Percentiles rank a stretch among this genome's conserved stretches.
phyloP scores from a whole-genome alignment of 768 basidiomycete genomes.

The Boletus sensibilis region DNA sequence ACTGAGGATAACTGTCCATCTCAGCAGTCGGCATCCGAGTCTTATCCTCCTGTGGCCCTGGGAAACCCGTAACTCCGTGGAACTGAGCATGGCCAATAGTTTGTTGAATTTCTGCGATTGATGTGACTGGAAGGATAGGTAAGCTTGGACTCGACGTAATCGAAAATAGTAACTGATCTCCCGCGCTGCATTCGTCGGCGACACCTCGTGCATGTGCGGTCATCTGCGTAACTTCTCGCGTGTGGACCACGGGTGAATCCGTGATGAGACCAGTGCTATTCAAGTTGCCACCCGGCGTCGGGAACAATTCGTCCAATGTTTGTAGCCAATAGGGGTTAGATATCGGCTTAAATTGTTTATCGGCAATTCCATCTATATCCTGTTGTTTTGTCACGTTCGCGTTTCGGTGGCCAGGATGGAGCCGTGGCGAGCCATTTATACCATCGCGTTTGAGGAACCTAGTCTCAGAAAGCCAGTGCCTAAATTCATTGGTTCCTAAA shows the following conservation, averaged over 20 bases:
- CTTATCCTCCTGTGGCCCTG: conserved; percentile 21
- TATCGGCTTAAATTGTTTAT: conserved; percentile 8
- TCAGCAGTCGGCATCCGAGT: conserved; percentile 4
- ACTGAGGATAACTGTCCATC: conserved; percentile 4
- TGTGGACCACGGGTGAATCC: conserved; percentile 30
- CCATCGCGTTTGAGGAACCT: conserved; percentile 24
- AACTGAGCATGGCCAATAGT: conserved; percentile 1
- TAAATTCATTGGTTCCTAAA: conserved; percentile 27
- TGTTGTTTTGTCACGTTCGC: conserved; percentile 11
- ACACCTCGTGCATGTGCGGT: conserved; percentile 8
- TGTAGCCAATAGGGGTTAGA: conserved; percentile 9
- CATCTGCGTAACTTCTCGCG: conserved; percentile 11
- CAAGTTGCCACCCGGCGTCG: conserved; percentile 6
- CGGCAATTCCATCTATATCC: conserved; percentile 1
- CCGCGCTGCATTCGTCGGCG: conserved; percentile 10
- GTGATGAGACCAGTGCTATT: conserved; percentile 6
- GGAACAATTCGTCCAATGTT: conserved; percentile 31
- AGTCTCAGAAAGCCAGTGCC: conserved; percentile 33
- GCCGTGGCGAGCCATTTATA: conserved; percentile 13
- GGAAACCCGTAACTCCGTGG: conserved; percentile 29
- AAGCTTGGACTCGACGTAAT: conserved; percentile 6
- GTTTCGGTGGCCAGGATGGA: conserved; percentile 13
- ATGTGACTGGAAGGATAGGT: conserved; percentile 3
- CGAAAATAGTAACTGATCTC: conserved; percentile 15
- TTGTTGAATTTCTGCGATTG: conserved; percentile 13